These are phyloP conservation scores for Neobulgaria alba DNA, from an alignment of 2,329 filamentous ascomycete species.

Conservation along the genomic window DNA sequence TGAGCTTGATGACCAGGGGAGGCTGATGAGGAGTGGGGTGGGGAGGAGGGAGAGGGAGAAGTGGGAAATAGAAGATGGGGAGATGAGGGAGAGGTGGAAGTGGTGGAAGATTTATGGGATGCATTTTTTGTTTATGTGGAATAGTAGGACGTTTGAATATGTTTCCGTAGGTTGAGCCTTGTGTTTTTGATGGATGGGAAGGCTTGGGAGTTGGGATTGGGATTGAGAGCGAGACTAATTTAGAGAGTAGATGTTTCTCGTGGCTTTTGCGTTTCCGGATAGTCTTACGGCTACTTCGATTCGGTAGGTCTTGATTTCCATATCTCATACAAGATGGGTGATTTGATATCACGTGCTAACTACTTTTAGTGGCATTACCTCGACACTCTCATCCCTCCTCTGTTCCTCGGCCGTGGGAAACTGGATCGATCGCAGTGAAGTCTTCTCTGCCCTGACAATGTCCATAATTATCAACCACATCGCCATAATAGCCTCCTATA, in stretches of 20 bases:
- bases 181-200: not conserved
- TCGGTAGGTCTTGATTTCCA: constrained; percentile 26
- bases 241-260: constrained; percentile 32
- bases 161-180: constrained; percentile 33
- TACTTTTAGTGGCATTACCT: constrained; percentile 21
- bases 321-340: no score
- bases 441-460: constrained; percentile 29
- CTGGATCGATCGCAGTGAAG: constrained; percentile 33
- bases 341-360: no score
- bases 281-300: constrained; percentile 32
- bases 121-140: constrained; percentile 46
- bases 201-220: constrained; percentile 21
- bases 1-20: no score
- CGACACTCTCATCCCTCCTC: constrained; percentile 30
- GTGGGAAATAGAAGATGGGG: not conserved
- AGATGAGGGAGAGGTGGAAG: constrained; percentile 6
- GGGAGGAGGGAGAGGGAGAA: not conserved
- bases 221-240: not conserved
- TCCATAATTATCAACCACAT: constrained; percentile 32
- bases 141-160: constrained; percentile 46
- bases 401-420: constrained; percentile 32
- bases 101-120: constrained; percentile 37
- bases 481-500: constrained; percentile 28
- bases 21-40: no score
- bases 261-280: constrained; percentile 36